Evolutionary conservation across 495 filamentous ascomycete genomes (phyloP).

Genomic region (Penicillium manginii): DNA sequence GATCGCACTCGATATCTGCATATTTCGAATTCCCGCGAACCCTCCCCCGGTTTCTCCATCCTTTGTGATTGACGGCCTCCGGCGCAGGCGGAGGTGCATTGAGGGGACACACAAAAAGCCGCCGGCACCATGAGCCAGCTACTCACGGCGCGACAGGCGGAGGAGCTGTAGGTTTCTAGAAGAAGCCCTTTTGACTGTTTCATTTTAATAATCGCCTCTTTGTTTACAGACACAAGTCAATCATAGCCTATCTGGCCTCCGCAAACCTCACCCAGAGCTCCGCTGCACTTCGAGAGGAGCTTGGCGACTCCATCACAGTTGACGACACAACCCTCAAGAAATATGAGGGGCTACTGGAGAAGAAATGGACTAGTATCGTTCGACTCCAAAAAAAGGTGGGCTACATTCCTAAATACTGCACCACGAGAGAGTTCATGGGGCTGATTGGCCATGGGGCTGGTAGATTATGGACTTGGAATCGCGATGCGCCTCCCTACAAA

Average conservation of each 20-base stretch:
- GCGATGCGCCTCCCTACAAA: constrained; percentile 68
- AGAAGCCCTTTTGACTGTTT: not conserved
- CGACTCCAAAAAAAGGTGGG: constrained; percentile 87
- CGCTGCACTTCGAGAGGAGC: constrained; percentile 58
- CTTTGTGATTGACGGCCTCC: constrained; percentile 14
- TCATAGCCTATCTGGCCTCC: constrained; percentile 85
- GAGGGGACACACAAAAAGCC: constrained; percentile 27
- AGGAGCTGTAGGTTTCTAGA: constrained; percentile 73
- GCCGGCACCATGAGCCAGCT: constrained; percentile 67
- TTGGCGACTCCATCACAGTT: constrained; percentile 53
- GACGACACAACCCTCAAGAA: constrained; percentile 74
- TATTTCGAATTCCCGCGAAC: no score
- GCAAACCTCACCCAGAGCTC: constrained; percentile 69
- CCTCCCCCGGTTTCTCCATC: not conserved
- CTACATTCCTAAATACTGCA: constrained; percentile 5
- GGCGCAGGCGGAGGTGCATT: constrained; percentile 28
- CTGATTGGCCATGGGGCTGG: constrained; percentile 5
- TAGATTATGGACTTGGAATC: constrained; percentile 96
- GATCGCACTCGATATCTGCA: no score
- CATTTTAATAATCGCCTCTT: constrained; percentile 5
- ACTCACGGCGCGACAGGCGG: constrained; percentile 79
- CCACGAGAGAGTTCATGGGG: not conserved
- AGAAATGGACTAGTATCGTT: constrained; percentile 97
- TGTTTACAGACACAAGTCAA: constrained; percentile 76
- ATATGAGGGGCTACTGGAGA: constrained; percentile 72